Evolutionary conservation across 345 rosid genomes (phyloP).

Genomic region (Citrus maxima): DNA sequence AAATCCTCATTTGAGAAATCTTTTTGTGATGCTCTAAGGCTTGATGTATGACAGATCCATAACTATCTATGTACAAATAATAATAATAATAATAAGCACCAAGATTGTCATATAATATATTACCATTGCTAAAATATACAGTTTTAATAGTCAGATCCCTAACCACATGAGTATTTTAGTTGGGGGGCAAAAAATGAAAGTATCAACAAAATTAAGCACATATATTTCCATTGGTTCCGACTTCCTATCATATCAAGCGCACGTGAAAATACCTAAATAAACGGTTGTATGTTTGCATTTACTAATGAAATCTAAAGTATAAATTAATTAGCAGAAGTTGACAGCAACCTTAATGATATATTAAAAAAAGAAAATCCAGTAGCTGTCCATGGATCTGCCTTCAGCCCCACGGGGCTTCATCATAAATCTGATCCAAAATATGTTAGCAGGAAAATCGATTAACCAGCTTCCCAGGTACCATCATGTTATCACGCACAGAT

Average conservation of each 20-base stretch:
- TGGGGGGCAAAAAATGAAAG: too few species aligned
- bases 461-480: slow-evolving; percentile 9
- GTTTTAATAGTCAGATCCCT: too few species aligned
- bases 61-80: too few species aligned
- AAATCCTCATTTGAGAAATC: too few species aligned
- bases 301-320: neutral
- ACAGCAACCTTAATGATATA: neutral
- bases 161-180: too few species aligned
- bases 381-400: slow-evolving; percentile 23
- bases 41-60: too few species aligned
- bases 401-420: slow-evolving; percentile 10
- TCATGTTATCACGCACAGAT: slow-evolving; percentile 23
- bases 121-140: too few species aligned
- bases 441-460: slow-evolving; percentile 4
- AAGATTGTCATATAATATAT: too few species aligned
- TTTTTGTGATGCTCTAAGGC: too few species aligned
- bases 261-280: slow-evolving; percentile 9
- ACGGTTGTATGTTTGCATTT: slow-evolving; percentile 14
- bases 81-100: too few species aligned
- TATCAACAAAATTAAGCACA: too few species aligned
- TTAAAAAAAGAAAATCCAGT: neutral
- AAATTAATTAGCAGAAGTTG: neutral
- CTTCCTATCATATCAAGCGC: neutral
- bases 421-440: slow-evolving; percentile 17
- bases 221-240: too few species aligned